phyloP scores from a whole-genome alignment of 2,329 filamentous ascomycete species.

The Fusarium azukiicola region DNA sequence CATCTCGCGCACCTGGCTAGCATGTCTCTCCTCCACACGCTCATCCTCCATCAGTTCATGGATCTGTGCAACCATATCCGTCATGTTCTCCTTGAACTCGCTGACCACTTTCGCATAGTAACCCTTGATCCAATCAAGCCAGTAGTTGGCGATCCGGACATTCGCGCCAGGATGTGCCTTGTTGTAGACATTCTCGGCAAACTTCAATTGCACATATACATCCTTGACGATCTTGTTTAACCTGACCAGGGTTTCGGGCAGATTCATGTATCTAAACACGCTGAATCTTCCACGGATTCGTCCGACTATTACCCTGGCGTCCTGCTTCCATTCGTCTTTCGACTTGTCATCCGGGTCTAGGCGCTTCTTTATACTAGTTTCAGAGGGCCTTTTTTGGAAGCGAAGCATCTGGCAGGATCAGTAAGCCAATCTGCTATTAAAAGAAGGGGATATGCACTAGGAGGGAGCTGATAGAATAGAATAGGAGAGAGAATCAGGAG shows the following conservation, averaged over 20 bases:
- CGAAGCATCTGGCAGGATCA: constrained; percentile 10
- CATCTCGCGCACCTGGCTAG: not conserved
- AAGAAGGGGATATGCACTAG: not conserved
- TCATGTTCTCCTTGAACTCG: not conserved
- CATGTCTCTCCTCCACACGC: constrained; percentile 1
- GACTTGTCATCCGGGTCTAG: not conserved
- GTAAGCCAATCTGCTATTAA: constrained; percentile 1
- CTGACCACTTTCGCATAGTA: constrained; percentile 13
- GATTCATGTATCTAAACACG: not conserved
- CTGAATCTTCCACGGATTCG: constrained; percentile 8
- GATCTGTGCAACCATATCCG: not conserved
- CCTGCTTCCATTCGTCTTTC: not conserved
- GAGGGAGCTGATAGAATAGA: constrained; percentile 4
- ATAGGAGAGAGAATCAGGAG: not conserved
- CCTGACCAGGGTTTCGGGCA: not conserved
- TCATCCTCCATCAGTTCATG: not conserved
- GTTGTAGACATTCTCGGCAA: constrained; percentile 3
- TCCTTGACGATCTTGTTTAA: constrained; percentile 22
- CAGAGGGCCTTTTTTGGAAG: not conserved
- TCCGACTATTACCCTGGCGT: not conserved
- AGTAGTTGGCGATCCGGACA: constrained; percentile 24
- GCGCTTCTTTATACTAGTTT: not conserved
- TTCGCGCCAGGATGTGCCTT: not conserved
- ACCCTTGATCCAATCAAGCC: constrained; percentile 14
- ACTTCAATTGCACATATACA: constrained; percentile 13